Conservation (phyloP, 2,329 filamentous ascomycete genomes). For the Pyrenochaeta sp. region DNA sequence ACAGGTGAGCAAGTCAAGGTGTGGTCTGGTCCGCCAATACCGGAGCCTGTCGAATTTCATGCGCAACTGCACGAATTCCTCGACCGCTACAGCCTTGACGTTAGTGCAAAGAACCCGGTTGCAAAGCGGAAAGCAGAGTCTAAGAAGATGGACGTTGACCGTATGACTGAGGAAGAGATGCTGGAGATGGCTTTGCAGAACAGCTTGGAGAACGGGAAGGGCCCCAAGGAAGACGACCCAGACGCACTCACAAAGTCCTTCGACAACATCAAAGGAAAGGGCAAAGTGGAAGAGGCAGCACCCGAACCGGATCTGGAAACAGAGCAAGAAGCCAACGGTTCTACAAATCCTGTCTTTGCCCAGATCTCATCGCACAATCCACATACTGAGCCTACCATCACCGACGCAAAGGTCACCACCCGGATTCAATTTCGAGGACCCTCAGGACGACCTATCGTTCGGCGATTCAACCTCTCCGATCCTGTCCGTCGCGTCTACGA, state of each 20-base stretch:
- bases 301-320: constrained; percentile 23
- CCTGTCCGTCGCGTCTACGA: constrained; percentile 87
- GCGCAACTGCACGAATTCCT: constrained; percentile 94
- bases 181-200: constrained; percentile 91
- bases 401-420: constrained; percentile 74
- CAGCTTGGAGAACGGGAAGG: constrained; percentile 71
- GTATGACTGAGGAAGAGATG: constrained; percentile 98
- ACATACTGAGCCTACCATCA: constrained; percentile 78
- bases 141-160: constrained; percentile 77
- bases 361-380: constrained; percentile 75
- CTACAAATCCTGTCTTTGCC: constrained; percentile 64
- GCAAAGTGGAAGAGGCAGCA: constrained; percentile 28
- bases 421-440: constrained; percentile 83
- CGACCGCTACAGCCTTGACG: constrained; percentile 92
- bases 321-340: constrained; percentile 42
- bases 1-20: constrained; percentile 98
- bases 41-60: constrained; percentile 80
- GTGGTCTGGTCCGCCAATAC: constrained; percentile 86
- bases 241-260: constrained; percentile 82
- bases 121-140: constrained; percentile 77
- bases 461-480: constrained; percentile 81
- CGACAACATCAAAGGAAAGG: constrained; percentile 63
- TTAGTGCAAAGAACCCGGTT: constrained; percentile 91
- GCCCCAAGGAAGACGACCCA: constrained; percentile 75
- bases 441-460: constrained; percentile 83